phyloP scores from a whole-genome alignment of 352 stramenopile species.

The Bremia lactucae region DNA sequence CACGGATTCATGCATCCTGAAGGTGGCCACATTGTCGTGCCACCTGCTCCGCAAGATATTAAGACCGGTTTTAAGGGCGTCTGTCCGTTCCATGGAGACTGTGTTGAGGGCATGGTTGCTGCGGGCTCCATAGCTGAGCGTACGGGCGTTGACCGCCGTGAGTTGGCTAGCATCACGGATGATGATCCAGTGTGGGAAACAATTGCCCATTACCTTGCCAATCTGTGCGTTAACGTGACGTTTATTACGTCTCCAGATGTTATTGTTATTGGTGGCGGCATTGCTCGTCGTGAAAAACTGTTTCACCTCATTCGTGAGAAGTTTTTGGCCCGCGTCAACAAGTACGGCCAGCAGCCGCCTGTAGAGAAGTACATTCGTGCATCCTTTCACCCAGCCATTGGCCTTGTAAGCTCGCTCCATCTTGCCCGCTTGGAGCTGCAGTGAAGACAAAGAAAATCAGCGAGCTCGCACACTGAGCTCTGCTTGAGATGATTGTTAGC shows the following conservation, averaged over 20 bases:
- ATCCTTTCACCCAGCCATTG: conserved; percentile 75
- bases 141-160: conserved; percentile 56
- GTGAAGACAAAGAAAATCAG: too few species aligned
- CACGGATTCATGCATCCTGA: conserved; percentile 95
- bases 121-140: conserved; percentile 86
- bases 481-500: too few species aligned
- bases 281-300: conserved; percentile 86
- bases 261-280: conserved; percentile 93
- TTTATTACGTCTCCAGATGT: conserved; percentile 88
- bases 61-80: conserved; percentile 65
- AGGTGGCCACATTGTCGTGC: conserved; percentile 75
- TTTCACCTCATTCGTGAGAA: conserved; percentile 76
- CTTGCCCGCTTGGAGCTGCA: conserved; percentile 57
- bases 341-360: conserved; percentile 66
- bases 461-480: too few species aligned
- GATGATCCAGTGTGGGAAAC: conserved; percentile 88
- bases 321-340: conserved; percentile 68
- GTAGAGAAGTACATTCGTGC: conserved; percentile 70
- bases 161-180: conserved; percentile 73
- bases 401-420: conserved; percentile 76
- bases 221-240: conserved; percentile 90
- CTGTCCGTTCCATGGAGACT: conserved; percentile 86
- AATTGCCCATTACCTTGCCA: conserved; percentile 91
- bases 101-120: conserved; percentile 88
- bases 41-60: conserved; percentile 60